Evolutionary conservation across 495 filamentous ascomycete genomes (phyloP).

Genomic region (Glonium stellatum): DNA sequence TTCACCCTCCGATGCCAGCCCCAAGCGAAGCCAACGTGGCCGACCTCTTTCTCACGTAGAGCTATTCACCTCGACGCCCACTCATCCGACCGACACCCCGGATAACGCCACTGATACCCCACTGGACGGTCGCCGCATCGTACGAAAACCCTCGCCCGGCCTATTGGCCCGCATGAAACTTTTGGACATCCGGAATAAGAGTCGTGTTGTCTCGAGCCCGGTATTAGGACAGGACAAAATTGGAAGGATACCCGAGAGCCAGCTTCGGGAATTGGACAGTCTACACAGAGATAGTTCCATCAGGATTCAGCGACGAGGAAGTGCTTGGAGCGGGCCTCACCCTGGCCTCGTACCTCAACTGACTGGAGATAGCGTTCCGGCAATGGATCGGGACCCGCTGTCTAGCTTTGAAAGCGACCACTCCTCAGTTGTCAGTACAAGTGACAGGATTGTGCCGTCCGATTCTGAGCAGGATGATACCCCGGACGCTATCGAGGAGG

Average conservation of each 20-base stretch:
- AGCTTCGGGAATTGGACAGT: constrained; percentile 48
- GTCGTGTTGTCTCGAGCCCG: constrained; percentile 33
- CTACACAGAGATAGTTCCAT: constrained; percentile 27
- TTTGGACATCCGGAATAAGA: constrained; percentile 48
- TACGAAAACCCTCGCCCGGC: constrained; percentile 60
- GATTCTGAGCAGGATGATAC: constrained; percentile 36
- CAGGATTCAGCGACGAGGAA: constrained; percentile 26
- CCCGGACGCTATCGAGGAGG: constrained; percentile 44
- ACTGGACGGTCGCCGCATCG: constrained; percentile 14
- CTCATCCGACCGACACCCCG: constrained; percentile 4
- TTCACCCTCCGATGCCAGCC: neutral
- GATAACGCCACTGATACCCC: neutral
- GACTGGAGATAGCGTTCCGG: constrained; percentile 39
- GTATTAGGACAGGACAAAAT: constrained; percentile 42
- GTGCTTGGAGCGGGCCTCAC: constrained; percentile 27
- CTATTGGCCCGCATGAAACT: constrained; percentile 71
- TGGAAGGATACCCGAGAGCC: constrained; percentile 67
- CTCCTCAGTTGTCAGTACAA: constrained; percentile 34
- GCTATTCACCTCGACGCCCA: neutral
- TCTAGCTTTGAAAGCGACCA: constrained; percentile 34
- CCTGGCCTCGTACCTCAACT: constrained; percentile 29
- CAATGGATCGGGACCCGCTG: constrained; percentile 25
- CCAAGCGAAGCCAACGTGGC: neutral
- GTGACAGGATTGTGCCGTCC: constrained; percentile 31
- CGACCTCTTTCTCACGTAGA: constrained; percentile 2